Base-by-base conservation (phyloP, 1,284 basidiomycete genomes). In the Fomes fomentarius region DNA sequence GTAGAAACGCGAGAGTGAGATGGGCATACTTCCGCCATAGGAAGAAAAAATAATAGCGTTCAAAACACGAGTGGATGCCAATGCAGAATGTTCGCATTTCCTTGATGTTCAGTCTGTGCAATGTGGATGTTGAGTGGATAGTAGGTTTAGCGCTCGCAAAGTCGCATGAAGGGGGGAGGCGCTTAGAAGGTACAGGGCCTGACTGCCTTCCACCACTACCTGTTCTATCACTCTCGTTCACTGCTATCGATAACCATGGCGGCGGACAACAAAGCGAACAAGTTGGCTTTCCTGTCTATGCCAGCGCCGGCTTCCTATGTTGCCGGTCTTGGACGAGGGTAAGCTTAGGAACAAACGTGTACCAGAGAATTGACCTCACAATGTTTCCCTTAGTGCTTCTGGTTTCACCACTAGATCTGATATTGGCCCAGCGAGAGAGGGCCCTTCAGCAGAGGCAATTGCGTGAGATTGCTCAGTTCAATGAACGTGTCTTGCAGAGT, bases 391-490 rank as follows among this genome's bases (percentile, higher is more conserved):
- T 57, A 93, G 92, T 73, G 96, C 96, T 47, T 97, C 95, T 47
- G 97, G 96, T 56, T 99, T 99, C 75, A 99, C 96, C 0, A 99
- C 96, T 8, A 91, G 96, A 49, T 97, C 95, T 43, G 96, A 99
- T 85, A 99, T 99, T 62, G 96, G 96, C 70, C 97, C 96, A 43
- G 96, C 96, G 4, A 83, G 97, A 71, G 95, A 97, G 70, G 94
- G 93, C 0, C 93, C 94, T 0, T 91, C 91, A 14, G 93, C 93
- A 25, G 94, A 96, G 72, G 85, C 86, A 1, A 79, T 96, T 42
- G 93, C 93, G 88, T 91, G 64, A 60, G 84, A n/a, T n/a, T n/a
- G n/a, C n/a, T n/a, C n/a, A n/a, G n/a, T n/a, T n/a, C n/a, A n/a
- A n/a, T 83, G 11, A 30, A 40, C 39, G 22, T 19, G 14, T n/a